Evolutionary conservation across 345 rosid genomes (phyloP), one percentile per base, ranked within the genome.

Genomic region (Clarkia xantiana): DNA sequence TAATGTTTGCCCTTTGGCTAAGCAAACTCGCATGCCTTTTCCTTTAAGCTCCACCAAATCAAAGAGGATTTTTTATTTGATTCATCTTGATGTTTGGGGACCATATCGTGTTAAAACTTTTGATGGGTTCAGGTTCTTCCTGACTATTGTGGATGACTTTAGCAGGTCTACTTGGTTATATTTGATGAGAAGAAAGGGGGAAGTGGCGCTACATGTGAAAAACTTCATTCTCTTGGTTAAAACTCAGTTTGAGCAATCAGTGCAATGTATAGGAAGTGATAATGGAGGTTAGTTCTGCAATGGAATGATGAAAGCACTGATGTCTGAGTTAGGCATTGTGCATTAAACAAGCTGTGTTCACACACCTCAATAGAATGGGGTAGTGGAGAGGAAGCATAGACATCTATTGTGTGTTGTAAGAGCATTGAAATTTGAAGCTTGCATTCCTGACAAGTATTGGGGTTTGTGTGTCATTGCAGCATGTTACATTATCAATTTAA

Each of bases 51-150:
- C 18, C 22, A 14, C 12, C 7, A 3, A 47, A 4, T n/a, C 50
- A 11, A 2, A 23, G 3, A 8, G n/a, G 10, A 11, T 14, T 2
- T 51, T 51, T 16, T 42, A 51, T 2, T 18, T 51, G 11, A 11
- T 51, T 22, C 54, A 51, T 20, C 38, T 40, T 34, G 54, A 51
- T 15, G 14, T 51, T 12, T 51, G 54, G 54, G 54, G 54, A 11
- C 42, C 54, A 0, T 29, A 51, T 36, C 9, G 3, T 2, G 40
- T n/a, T 9, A 6, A 4, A 14, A 14, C 52, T 13, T 3, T 51
- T 2, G 15, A 29, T 29, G 54, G 41, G 2, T 29, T 17, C 17
- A 15, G n/a, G 2, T 29, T 11, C 29, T 51, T 51, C 15, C 15
- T 29, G 16, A 29, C 17, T 7, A 29, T 29, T 11, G 54, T 51